Evolutionary conservation across 768 basidiomycete genomes (phyloP).

Genomic region (Russula virescens): DNA sequence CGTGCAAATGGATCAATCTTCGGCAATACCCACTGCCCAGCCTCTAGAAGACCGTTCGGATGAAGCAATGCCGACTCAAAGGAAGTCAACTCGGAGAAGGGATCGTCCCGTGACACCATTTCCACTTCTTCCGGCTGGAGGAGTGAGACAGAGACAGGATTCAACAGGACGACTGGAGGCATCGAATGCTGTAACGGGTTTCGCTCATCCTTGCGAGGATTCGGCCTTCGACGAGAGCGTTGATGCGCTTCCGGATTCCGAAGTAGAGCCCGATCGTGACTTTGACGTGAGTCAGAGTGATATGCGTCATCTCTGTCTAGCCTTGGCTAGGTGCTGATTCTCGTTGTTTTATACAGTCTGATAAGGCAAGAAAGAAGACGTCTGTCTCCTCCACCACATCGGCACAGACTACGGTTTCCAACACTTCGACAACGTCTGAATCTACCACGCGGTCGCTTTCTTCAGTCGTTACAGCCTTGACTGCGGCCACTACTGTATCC

Average conservation of each 20-base stretch:
- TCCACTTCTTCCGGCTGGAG: slow-evolving; percentile 1
- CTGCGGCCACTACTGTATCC: slow-evolving; percentile 18
- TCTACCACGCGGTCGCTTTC: slow-evolving; percentile 13
- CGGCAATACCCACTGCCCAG: not conserved
- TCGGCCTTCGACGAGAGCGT: not conserved
- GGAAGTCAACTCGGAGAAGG: not conserved
- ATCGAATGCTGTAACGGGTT: not conserved
- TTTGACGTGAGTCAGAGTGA: slow-evolving; percentile 17
- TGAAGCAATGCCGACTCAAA: not conserved
- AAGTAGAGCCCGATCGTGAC: slow-evolving; percentile 21
- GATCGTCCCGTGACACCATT: slow-evolving; percentile 14
- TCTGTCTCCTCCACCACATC: slow-evolving; percentile 17
- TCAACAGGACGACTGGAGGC: not conserved
- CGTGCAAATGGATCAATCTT: not conserved
- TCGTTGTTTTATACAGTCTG: slow-evolving; percentile 3
- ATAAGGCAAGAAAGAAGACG: slow-evolving; percentile 19
- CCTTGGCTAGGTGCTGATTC: not conserved
- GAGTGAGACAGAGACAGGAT: not conserved
- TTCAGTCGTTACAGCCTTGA: slow-evolving; percentile 12
- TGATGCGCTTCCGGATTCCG: slow-evolving; percentile 20
- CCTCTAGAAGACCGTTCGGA: not conserved
- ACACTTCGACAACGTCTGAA: slow-evolving; percentile 7
- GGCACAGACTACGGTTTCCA: slow-evolving; percentile 5
- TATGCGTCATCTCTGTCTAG: not conserved
- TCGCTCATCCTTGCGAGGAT: not conserved